phyloP scores from a whole-genome alignment of 2,329 filamentous ascomycete species.

The Calycina marina region DNA sequence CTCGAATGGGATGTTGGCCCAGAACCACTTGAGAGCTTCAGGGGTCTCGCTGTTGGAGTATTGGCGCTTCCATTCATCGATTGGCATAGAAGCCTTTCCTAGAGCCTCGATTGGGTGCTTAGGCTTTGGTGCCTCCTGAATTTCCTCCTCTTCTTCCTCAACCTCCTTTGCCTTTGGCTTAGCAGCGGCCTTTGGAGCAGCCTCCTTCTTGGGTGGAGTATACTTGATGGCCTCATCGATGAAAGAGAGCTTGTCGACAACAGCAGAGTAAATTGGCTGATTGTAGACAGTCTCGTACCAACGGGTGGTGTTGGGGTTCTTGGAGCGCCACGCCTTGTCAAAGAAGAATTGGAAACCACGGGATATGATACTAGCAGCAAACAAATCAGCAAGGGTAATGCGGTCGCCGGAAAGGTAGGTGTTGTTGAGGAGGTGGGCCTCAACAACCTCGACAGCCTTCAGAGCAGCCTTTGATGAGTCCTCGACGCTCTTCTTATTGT shows the following conservation, averaged over 20 bases:
- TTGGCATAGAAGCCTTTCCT: conserved; percentile 60
- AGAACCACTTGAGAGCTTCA: conserved; percentile 90
- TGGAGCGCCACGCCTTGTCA: conserved; percentile 72
- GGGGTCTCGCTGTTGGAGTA: conserved; percentile 93
- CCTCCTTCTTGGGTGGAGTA: conserved; percentile 65
- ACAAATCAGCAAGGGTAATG: conserved; percentile 90
- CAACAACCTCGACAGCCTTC: conserved; percentile 57
- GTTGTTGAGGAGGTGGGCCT: conserved; percentile 80
- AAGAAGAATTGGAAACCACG: conserved; percentile 92
- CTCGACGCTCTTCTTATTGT: conserved; percentile 97
- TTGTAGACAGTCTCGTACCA: conserved; percentile 93
- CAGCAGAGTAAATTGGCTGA: conserved; percentile 78
- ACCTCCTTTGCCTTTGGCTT: conserved; percentile 41
- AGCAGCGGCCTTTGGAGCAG: conserved; percentile 33
- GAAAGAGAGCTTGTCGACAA: conserved; percentile 61
- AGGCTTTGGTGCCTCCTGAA: conserved; percentile 58
- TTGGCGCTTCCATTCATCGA: conserved; percentile 97
- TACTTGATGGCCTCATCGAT: conserved; percentile 64
- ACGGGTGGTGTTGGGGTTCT: conserved; percentile 75
- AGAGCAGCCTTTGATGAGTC: conserved; percentile 55
- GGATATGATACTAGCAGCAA: conserved; percentile 61
- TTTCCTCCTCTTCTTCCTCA: conserved; percentile 47
- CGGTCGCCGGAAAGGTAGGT: conserved; percentile 98
- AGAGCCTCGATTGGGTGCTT: conserved; percentile 93
- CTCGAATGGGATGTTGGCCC: conserved; percentile 84